Evolutionary conservation across 2,329 filamentous ascomycete genomes (phyloP), one percentile per base, ranked within the genome.

Genomic region (Cordyceps tenuipes): DNA sequence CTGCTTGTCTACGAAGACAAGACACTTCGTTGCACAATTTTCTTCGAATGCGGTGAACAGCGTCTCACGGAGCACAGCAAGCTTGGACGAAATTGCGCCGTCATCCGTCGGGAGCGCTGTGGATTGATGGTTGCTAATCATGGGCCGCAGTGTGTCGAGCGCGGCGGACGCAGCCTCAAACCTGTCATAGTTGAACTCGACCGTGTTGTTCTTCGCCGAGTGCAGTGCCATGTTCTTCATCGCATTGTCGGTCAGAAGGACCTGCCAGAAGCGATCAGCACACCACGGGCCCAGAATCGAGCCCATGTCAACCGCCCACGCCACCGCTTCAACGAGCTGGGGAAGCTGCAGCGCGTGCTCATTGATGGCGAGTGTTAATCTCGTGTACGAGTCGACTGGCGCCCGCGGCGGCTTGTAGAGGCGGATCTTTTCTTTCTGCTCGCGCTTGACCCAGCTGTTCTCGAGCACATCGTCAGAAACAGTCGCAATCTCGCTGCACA

Each of bases 401-500:
- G 69, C 65, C 1, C 73, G 68, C 0, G 88, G 73, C 5, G 66
- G 66, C 4, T 71, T 72, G 55, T 85, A 83, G 65, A 61, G 62
- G 6, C 71, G 66, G n/a, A 64, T 76, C 2, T 83, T 72, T 61
- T 86, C 79, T 61, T 89, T 83, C 9, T 76, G 68, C 7, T 66
- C 61, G n/a, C 65, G 64, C 3, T 64, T 63, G 1, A 64, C 59
- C 50, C 67, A 63, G 36, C 65, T 64, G 12, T 68, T 56, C 7
- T 62, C 53, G 12, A 75, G 62, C 0, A 68, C 67, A 3, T 75
- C 71, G 46, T 82, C 74, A 0, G 76, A 73, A 3, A 77, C 85
- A 0, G 94, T 97, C 6, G 88, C 88, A 68, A 99, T 97, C 66
- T 87, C 85, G 70, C 87, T 89, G 68, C 94, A 83, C 1, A 99